Percentiles rank a stretch among this genome's conserved stretches.
phyloP scores from a whole-genome alignment of 495 filamentous ascomycete genomes.

The Penicillium longicatenatum region DNA sequence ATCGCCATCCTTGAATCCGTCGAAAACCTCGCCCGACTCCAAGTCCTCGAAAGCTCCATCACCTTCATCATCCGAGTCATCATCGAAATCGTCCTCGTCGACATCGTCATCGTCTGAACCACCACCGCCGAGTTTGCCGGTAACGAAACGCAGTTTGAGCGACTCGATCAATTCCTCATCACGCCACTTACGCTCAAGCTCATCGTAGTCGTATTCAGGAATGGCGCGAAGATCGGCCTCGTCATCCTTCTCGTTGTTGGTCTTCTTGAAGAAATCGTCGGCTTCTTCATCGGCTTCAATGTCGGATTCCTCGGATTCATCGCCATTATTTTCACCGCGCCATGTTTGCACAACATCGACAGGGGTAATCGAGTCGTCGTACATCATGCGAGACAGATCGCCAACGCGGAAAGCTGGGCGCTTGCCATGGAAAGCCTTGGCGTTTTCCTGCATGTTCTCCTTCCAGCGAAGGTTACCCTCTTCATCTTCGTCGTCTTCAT shows the following conservation, averaged over 20 bases:
- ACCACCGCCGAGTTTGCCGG: slow-evolving; percentile 57
- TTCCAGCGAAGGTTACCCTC: slow-evolving; percentile 79
- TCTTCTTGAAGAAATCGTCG: slow-evolving; percentile 83
- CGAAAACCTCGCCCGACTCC: slow-evolving; percentile 68
- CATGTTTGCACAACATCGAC: slow-evolving; percentile 75
- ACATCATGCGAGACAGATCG: slow-evolving; percentile 84
- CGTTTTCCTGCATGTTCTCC: slow-evolving; percentile 76
- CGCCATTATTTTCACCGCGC: slow-evolving; percentile 61
- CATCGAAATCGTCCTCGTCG: slow-evolving; percentile 52
- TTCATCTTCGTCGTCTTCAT: slow-evolving; percentile 63
- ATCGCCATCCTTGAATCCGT: slow-evolving; percentile 34
- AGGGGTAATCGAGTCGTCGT: slow-evolving; percentile 77
- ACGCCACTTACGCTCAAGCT: slow-evolving; percentile 83
- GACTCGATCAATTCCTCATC: slow-evolving; percentile 74
- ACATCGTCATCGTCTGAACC: slow-evolving; percentile 43
- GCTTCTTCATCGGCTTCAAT: slow-evolving; percentile 66
- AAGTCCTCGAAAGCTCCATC: slow-evolving; percentile 91
- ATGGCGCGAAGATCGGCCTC: slow-evolving; percentile 74
- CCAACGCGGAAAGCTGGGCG: slow-evolving; percentile 69
- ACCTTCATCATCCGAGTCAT: slow-evolving; percentile 65
- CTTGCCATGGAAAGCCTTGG: slow-evolving; percentile 67
- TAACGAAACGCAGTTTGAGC: slow-evolving; percentile 73
- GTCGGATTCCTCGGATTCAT: slow-evolving; percentile 36
- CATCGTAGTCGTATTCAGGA: slow-evolving; percentile 77
- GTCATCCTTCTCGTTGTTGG: slow-evolving; percentile 61